Evolutionary conservation across 1,284 basidiomycete species (phyloP).

Genomic region (Pseudomicrostroma phylloplanum): DNA sequence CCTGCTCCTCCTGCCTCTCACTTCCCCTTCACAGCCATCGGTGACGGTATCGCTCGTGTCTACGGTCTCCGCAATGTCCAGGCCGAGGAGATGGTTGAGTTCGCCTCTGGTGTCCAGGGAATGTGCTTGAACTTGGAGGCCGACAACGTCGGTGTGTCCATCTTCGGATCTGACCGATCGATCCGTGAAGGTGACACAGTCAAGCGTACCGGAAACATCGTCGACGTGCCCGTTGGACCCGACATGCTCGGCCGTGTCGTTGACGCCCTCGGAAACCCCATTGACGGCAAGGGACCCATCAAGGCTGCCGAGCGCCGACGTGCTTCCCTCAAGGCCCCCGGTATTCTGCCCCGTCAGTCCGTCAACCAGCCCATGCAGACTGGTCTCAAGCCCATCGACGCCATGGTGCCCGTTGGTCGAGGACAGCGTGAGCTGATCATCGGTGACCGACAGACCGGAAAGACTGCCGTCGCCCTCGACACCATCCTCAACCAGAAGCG

Average conservation of each 20-base stretch:
- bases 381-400: slow-evolving; percentile 98
- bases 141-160: slow-evolving; percentile 99
- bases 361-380: slow-evolving; percentile 99
- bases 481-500: slow-evolving; percentile 99
- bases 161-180: slow-evolving; percentile 99
- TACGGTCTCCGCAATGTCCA: slow-evolving; percentile 72
- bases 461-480: slow-evolving; percentile 97
- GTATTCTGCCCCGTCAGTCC: slow-evolving; percentile 96
- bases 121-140: slow-evolving; percentile 99
- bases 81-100: slow-evolving; percentile 99
- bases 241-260: slow-evolving; percentile 95
- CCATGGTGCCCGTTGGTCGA: slow-evolving; percentile 99
- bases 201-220: slow-evolving; percentile 99
- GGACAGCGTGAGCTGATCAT: slow-evolving; percentile 99
- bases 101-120: slow-evolving; percentile 82
- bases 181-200: slow-evolving; percentile 99
- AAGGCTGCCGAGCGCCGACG: slow-evolving; percentile 84
- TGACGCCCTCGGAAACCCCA: slow-evolving; percentile 97
- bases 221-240: slow-evolving; percentile 97
- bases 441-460: slow-evolving; percentile 99
- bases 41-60: slow-evolving; percentile 99
- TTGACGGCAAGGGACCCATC: slow-evolving; percentile 98
- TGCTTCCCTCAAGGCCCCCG: slow-evolving; percentile 95
- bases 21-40: slow-evolving; percentile 64
- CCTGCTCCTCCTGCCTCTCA: background rate